Evolutionary conservation across 2,329 filamentous ascomycete species (phyloP), one percentile per base, ranked within the genome.

Genomic region (Aspergillus melleus): DNA sequence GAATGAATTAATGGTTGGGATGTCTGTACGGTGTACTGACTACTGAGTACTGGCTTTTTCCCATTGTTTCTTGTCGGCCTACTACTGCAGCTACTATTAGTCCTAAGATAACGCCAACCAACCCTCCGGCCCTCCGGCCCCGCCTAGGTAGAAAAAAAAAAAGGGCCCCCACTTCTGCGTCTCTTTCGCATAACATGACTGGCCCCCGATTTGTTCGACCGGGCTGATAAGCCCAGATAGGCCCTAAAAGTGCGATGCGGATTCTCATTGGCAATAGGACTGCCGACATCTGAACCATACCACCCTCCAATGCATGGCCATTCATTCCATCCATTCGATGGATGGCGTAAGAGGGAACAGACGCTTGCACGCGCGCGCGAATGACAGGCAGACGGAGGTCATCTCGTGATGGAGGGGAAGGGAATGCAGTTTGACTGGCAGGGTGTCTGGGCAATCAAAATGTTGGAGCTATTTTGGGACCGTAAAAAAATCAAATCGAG

Each of bases 211-310:
- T 60, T 57, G 60, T 57, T 46, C 59, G 50, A 39, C 58, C 32
- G 50, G 52, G 62, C 62, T 63, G 64, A 66, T 64, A 65, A 65
- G 61, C 64, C 54, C 54, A 57, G 55, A 59, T 54, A 58, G 57
- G 59, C 59, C 30, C 29, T n/a, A 53, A 39, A 54, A 30, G 44
- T 42, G 36, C 51, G 52, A 62, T 54, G 44, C 32, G 30, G 20
- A 39, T 51, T 59, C 22, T 49, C 57, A 58, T 63, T 61, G 57
- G 56, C 59, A 57, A 59, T 54, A 54, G 55, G 52, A 54, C 56
- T 59, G 53, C 58, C 57, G 51, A 61, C 49, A 61, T 54, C 53
- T 59, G 56, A 39, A 51, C 53, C 55, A 61, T 14, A 53, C 62
- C 64, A 64, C 60, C 52, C 30, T 39, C 36, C 36, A 42, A 42